Evolutionary conservation across 2,329 filamentous ascomycete species (phyloP), one percentile per base, ranked within the genome.

Genomic region (Aspergillus sp.): DNA sequence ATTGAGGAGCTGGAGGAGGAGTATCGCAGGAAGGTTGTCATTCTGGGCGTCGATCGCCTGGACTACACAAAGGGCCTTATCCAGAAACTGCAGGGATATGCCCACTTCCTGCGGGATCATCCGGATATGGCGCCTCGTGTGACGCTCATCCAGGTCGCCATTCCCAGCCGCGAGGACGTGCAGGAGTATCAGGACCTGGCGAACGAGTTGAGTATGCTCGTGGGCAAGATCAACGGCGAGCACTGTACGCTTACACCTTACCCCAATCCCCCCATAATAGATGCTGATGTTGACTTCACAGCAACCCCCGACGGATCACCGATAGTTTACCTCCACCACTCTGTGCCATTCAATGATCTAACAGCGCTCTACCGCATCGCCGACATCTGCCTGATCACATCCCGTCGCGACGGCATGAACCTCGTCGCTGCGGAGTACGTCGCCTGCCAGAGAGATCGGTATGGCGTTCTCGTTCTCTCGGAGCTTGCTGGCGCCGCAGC

Each of bases 1-100:
- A 96, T 97, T 62, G 84, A 85, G 4, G 83, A 87, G 0, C 81
- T 97, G 2, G 85, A 88, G 67, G 87, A 88, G 68, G 92, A 93
- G 72, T 98, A 96, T 68, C 86, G 93, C 61, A 92, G 90, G 39
- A 87, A 95, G 63, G 96, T 95, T 77, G 83, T 97, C 58, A 93
- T 98, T 57, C 89, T 97, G 36, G 93, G 93, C 59, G 92, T 97
- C 44, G 93, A 98, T 72, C 88, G 93, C 39, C 83, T 97, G 48
- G 93, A 98, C 75, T 96, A 97, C 74, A 96, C 96, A 84, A 97
- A 98, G 77, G 93, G 93, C 56, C 90, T 98, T 7, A 91, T 91
- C 0, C 93, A 96, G 76, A 98, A 98, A 73, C 80, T 98, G 5
- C 91, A 96, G 68, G 93, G 93, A 1, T 87, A 96, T 49, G 93